These are phyloP conservation scores for Chloromonas sp. DNA, from an alignment of 163 green algal species.

Conservation along the genomic window DNA sequence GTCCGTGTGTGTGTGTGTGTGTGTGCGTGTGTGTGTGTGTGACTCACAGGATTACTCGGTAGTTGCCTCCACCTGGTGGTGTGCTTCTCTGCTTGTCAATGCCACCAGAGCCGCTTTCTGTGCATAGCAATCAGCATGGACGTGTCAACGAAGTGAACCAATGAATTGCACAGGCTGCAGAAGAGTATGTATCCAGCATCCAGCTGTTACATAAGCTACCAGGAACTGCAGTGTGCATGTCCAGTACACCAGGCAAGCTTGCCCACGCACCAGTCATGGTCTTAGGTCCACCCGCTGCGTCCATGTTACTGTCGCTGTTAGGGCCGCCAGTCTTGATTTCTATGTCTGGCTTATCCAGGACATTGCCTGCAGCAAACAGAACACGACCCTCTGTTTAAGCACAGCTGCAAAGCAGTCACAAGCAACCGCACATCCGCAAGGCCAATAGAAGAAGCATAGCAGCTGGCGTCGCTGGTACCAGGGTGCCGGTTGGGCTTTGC, in stretches of 20 bases:
- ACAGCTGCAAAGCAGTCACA: no score
- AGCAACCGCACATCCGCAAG: no score
- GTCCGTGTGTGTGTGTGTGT: no score
- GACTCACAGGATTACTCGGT: slow-evolving; percentile 40
- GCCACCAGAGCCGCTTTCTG: slow-evolving; percentile 16
- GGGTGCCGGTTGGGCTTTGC: no score
- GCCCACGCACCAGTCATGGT: neutral
- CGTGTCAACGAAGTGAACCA: neutral
- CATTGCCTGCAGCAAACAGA: neutral
- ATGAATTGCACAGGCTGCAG: neutral
- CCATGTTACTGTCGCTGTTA: neutral
- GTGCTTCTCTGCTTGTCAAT: slow-evolving; percentile 14
- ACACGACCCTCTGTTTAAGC: no score
- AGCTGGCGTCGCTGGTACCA: no score
- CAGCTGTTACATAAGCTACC: neutral
- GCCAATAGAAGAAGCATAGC: no score
- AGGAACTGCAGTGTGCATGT: neutral
- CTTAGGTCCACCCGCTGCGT: neutral
- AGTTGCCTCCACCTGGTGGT: slow-evolving; percentile 37
- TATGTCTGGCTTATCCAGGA: neutral
- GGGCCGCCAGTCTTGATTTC: neutral
- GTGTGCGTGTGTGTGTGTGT: no score
- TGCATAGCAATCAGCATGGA: neutral
- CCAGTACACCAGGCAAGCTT: neutral
- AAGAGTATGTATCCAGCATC: neutral